Conservation (phyloP, 1,284 basidiomycete genomes). For the Boletus semigastroideus region DNA sequence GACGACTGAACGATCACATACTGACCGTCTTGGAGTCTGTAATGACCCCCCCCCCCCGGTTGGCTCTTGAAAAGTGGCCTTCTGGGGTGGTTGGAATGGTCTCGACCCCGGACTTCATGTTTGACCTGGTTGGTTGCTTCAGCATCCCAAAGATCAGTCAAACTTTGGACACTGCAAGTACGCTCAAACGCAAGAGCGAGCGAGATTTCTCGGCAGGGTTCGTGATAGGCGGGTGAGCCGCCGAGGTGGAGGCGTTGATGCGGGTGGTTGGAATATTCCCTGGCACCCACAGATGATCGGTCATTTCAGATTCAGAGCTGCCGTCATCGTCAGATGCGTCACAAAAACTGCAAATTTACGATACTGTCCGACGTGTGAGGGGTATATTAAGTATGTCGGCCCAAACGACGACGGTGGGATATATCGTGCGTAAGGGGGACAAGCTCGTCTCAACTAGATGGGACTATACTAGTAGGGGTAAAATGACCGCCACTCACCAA, state of each 20-base stretch:
- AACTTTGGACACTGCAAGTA: not conserved
- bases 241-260: not conserved
- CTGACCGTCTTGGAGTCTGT: not conserved
- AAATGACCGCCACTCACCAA: no score
- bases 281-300: no score
- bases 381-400: no score
- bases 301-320: no score
- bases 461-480: no score
- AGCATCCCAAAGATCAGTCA: not conserved
- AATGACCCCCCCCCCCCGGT: slow-evolving; percentile 4
- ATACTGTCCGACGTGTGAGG: no score
- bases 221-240: not conserved
- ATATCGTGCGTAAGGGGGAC: no score
- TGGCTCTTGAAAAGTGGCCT: not conserved
- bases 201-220: not conserved
- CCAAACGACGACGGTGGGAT: no score
- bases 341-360: no score
- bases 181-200: not conserved
- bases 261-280: slow-evolving; percentile 4
- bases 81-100: not conserved
- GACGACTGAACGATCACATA: not conserved
- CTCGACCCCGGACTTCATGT: not conserved
- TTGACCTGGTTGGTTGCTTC: not conserved
- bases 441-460: no score
- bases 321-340: no score